A percentile compares a stretch with the other conserved stretches of the same genome.
Evolutionary conservation across 2,329 filamentous ascomycete genomes (phyloP).

Genomic region (Penicillium sp.): DNA sequence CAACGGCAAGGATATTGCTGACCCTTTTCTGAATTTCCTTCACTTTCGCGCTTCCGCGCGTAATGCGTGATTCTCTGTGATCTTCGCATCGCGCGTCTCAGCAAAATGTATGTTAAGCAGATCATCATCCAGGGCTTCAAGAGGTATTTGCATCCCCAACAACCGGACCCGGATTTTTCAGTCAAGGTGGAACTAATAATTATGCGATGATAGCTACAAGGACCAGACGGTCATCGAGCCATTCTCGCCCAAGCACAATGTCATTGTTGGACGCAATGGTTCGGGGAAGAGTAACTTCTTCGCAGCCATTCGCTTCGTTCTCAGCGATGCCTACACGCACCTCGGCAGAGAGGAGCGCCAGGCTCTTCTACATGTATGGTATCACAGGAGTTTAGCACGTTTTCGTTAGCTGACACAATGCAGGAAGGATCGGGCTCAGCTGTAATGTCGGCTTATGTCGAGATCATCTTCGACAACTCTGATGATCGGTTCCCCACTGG

Average conservation of each 20-base stretch:
- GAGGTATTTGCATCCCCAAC: constrained; percentile 60
- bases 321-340: constrained; percentile 95
- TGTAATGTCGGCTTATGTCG: constrained; percentile 99
- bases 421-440: constrained; percentile 92
- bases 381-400: not conserved
- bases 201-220: constrained; percentile 71
- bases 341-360: constrained; percentile 95
- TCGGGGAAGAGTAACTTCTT: constrained; percentile 99
- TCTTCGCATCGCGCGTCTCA: constrained; percentile 30
- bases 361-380: constrained; percentile 74
- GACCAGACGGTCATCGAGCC: constrained; percentile 98
- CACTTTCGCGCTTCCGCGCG: constrained; percentile 18
- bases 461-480: constrained; percentile 97
- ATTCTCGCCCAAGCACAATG: constrained; percentile 95
- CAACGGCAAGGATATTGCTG: not conserved
- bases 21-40: constrained; percentile 3
- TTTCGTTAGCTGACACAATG: constrained; percentile 20
- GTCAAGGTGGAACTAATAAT: no score
- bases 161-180: not conserved
- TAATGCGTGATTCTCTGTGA: constrained; percentile 31
- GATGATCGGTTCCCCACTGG: constrained; percentile 94
- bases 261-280: constrained; percentile 98
- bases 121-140: constrained; percentile 99
- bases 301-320: constrained; percentile 94
- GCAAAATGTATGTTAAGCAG: constrained; percentile 95